Conservation (phyloP, 2,329 filamentous ascomycete genomes). For the Penicillium frequentans region DNA sequence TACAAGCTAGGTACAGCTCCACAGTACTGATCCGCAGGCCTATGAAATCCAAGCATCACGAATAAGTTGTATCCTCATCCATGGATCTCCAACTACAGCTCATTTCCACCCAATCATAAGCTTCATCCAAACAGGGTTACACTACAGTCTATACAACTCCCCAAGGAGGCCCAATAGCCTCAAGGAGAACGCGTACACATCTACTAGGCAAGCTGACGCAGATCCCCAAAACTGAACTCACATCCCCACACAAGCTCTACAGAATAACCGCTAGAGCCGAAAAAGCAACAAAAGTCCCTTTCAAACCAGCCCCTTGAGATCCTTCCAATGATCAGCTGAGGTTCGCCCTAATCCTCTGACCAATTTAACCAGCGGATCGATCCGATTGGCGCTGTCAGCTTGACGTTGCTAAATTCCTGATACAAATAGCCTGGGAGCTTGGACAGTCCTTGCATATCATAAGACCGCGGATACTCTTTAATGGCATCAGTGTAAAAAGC, state of each 20-base stretch:
- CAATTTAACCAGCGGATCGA: not conserved
- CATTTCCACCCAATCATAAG: not conserved
- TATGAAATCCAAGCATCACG: not conserved
- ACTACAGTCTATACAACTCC: not conserved
- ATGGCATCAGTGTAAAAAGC: not conserved
- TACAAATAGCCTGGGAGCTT: not conserved
- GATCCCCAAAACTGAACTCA: not conserved
- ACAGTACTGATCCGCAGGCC: not conserved
- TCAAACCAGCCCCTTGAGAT: constrained; percentile 2
- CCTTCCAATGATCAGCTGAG: not conserved
- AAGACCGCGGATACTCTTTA: not conserved
- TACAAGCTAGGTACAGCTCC: no score
- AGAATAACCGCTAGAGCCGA: not conserved
- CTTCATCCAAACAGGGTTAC: not conserved
- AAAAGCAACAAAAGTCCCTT: not conserved
- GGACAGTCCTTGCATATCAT: constrained; percentile 4
- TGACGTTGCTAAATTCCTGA: constrained; percentile 3
- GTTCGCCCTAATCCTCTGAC: not conserved
- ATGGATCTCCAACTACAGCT: not conserved
- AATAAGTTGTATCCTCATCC: not conserved
- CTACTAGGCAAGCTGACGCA: not conserved
- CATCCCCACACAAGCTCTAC: not conserved
- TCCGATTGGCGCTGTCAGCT: constrained; percentile 1
- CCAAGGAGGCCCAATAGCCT: not conserved
- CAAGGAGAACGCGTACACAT: not conserved